Evolutionary conservation across 257 asterid species (phyloP).

Genomic region (Plantago ovata): DNA sequence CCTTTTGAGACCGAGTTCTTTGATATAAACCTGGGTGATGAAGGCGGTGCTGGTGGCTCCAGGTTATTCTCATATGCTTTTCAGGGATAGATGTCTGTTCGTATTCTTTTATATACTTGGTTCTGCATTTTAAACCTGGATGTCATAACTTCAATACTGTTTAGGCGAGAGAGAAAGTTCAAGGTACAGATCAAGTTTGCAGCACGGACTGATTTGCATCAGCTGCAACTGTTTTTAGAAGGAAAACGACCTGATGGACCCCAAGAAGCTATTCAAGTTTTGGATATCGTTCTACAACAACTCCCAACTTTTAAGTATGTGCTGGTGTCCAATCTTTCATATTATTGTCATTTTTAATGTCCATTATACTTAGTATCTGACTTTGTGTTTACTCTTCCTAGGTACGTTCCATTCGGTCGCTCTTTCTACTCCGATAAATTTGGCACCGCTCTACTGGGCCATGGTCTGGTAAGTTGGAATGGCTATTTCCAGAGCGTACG

Average conservation of each 20-base stretch:
- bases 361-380: constrained; percentile 1
- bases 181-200: constrained; percentile 80
- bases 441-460: constrained; percentile 83
- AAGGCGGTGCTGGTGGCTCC: constrained; percentile 58
- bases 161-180: constrained; percentile 82
- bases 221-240: constrained; percentile 78
- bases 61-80: constrained; percentile 37
- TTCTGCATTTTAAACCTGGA: not conserved
- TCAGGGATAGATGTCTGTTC: not conserved
- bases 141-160: not conserved
- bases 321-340: not conserved
- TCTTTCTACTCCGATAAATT: constrained; percentile 80
- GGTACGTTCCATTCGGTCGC: constrained; percentile 65
- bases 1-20: constrained; percentile 73
- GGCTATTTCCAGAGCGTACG: constrained; percentile 97
- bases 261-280: constrained; percentile 89
- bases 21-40: constrained; percentile 59
- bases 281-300: constrained; percentile 93
- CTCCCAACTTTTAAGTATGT: constrained; percentile 68
- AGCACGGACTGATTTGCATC: constrained; percentile 92
- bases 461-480: constrained; percentile 95
- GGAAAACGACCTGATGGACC: constrained; percentile 97
- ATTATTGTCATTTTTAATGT: not conserved
- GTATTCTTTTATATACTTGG: not conserved
- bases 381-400: constrained; percentile 1